phyloP scores from a whole-genome alignment of 805 yeast species.

The Ogataea haglerorum region DNA sequence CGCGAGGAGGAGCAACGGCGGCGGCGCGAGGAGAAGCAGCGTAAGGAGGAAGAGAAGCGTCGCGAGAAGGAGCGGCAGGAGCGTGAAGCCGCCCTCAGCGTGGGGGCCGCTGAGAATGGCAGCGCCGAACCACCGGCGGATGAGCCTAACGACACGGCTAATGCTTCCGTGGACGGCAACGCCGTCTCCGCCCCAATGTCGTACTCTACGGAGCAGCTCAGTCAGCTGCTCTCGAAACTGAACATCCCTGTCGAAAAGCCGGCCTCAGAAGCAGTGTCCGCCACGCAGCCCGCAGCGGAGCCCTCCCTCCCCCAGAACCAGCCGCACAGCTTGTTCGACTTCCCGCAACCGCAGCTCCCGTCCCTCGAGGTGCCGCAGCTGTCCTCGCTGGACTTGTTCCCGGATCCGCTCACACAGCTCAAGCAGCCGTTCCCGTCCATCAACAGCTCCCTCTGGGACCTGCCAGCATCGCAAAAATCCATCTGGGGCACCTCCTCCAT shows the following conservation, averaged over 20 bases:
- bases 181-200: constrained; percentile 6
- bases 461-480: constrained; percentile 13
- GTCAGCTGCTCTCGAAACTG: constrained; percentile 15
- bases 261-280: background rate
- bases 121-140: background rate
- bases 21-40: constrained; percentile 38
- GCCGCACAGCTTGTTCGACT: background rate
- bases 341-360: constrained; percentile 8
- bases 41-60: constrained; percentile 36
- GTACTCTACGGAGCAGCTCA: constrained; percentile 18
- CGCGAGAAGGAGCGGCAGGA: constrained; percentile 35
- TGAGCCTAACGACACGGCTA: background rate
- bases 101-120: constrained; percentile 29
- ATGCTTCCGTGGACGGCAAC: background rate
- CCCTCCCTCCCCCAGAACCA: constrained; percentile 5
- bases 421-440: constrained; percentile 13
- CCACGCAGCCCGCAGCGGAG: background rate
- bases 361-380: constrained; percentile 6
- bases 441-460: constrained; percentile 12
- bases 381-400: constrained; percentile 16
- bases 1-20: constrained; percentile 38
- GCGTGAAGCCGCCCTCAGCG: constrained; percentile 15
- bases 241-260: constrained; percentile 4
- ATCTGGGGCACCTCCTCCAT: constrained; percentile 24
- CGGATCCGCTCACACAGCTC: constrained; percentile 5